phyloP scores from a whole-genome alignment of 2,329 filamentous ascomycete genomes.

The Colletotrichum australisinense region DNA sequence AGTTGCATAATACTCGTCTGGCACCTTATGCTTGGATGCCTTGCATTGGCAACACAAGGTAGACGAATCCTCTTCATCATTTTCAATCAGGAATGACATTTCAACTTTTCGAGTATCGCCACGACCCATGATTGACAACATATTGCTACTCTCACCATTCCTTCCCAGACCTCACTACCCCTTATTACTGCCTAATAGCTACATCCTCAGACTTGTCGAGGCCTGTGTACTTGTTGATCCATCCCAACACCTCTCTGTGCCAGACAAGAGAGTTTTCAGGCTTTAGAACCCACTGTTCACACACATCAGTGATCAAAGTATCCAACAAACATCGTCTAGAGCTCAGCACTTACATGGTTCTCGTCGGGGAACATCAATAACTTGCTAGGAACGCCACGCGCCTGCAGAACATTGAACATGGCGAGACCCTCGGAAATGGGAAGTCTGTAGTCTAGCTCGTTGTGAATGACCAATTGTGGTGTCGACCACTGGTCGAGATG shows the following conservation, averaged over 20 bases:
- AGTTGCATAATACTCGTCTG: too few species aligned
- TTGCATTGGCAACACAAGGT: too few species aligned
- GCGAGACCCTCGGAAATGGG: slow-evolving; percentile 86
- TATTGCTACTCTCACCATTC: not conserved
- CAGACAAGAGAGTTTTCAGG: slow-evolving; percentile 91
- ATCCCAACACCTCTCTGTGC: slow-evolving; percentile 87
- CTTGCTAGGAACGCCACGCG: slow-evolving; percentile 78
- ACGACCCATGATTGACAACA: not conserved
- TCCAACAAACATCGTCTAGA: not conserved
- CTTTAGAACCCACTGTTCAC: slow-evolving; percentile 82
- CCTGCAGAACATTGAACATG: slow-evolving; percentile 88
- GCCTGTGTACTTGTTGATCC: slow-evolving; percentile 74
- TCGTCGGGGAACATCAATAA: slow-evolving; percentile 86
- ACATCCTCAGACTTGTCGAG: slow-evolving; percentile 44
- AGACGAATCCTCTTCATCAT: too few species aligned
- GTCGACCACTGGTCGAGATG: slow-evolving; percentile 81
- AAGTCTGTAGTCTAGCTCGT: slow-evolving; percentile 88
- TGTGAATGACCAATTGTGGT: slow-evolving; percentile 88
- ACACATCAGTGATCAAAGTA: slow-evolving; percentile 41
- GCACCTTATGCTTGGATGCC: too few species aligned
- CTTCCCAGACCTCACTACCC: not conserved
- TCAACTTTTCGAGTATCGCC: not conserved
- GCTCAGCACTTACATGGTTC: slow-evolving; percentile 59
- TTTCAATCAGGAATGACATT: not conserved
- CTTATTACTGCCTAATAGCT: slow-evolving; percentile 7